Base-by-base conservation (phyloP, 768 basidiomycete genomes). In the Gyrodon lividus region DNA sequence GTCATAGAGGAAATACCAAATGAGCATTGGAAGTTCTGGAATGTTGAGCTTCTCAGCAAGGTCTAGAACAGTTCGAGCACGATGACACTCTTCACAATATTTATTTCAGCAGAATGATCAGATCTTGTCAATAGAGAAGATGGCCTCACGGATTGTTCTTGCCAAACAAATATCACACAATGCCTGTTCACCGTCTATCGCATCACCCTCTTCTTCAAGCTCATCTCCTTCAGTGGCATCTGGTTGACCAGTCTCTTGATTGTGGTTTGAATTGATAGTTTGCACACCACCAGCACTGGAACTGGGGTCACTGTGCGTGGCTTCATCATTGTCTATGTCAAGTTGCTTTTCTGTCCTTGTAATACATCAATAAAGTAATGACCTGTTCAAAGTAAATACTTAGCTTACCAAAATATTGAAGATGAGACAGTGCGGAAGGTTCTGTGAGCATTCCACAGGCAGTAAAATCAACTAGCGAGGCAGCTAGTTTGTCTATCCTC, bases 401-500 rank as follows among this genome's bases (percentile, higher is more conserved):
- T 30, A 30, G 30, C 30, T 30, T 30, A 30, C 30, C 30, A 30
- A 30, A 30, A 30, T 30, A 30, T 30, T 30, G 30, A 30, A 30
- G 30, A 30, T 30, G 30, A 30, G 30, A 30, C 30, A 30, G 9
- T 30, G 30, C 30, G 9, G 30, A 30, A 30, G 30, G 30, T 26
- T 26, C 30, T 30, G 30, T 8, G 1, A 71, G 52, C 60, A 71
- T 66, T 0, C 61, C 56, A 1, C 38, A 34, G 4, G 41, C 24
- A 2, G 40, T 20, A 23, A 72, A 64, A 33, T 67, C 48, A 2
- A 54, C 48, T 0, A 51, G 52, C 1, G 57, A 39, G 0, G 57
- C 61, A 6, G 58, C 51, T 2, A 67, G 48, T 48, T 71, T 70
- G 42, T 71, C 63, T 0, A 70, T 38, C 1, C 44, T 49, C n/a